Percentiles rank a stretch among this genome's conserved stretches.
Evolutionary conservation across 129 eudicot species (phyloP).

Genomic region (Flaveria ramosissima): DNA sequence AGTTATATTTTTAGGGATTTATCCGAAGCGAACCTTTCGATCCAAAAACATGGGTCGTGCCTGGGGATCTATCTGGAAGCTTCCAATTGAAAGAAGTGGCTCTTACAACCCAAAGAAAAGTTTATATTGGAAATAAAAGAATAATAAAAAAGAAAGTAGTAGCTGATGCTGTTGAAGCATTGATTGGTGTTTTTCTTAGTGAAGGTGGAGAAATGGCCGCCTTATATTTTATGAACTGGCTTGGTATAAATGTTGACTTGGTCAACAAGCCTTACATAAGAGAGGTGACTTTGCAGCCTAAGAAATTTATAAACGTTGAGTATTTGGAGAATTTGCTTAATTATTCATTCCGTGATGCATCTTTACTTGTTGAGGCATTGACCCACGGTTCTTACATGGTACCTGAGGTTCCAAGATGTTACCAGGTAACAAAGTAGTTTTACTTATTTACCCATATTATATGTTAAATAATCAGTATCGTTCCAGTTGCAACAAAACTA

Average conservation of each 20-base stretch:
- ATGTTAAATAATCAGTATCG: background rate
- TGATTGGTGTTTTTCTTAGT: slow-evolving; percentile 76
- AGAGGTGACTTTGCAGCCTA: slow-evolving; percentile 41
- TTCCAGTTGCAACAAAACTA: background rate
- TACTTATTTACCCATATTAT: background rate
- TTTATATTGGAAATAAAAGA: slow-evolving; percentile 41
- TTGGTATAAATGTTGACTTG: slow-evolving; percentile 69
- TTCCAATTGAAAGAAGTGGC: slow-evolving; percentile 41
- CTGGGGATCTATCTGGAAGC: slow-evolving; percentile 49
- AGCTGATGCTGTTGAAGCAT: slow-evolving; percentile 86
- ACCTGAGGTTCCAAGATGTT: slow-evolving; percentile 75
- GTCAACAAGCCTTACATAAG: slow-evolving; percentile 41
- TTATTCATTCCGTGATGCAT: slow-evolving; percentile 57
- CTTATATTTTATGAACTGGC: slow-evolving; percentile 71
- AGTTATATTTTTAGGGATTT: slow-evolving; percentile 55
- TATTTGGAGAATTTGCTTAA: slow-evolving; percentile 50
- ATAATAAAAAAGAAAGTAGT: slow-evolving; percentile 56
- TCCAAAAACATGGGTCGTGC: slow-evolving; percentile 73
- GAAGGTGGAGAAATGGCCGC: slow-evolving; percentile 78
- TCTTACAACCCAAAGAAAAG: slow-evolving; percentile 37
- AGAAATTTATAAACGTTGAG: slow-evolving; percentile 37
- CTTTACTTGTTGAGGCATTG: slow-evolving; percentile 78
- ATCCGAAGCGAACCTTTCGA: slow-evolving; percentile 73
- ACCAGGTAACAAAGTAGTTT: slow-evolving; percentile 54
- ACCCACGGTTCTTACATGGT: slow-evolving; percentile 88